A percentile compares a stretch with the other conserved stretches of the same genome.
phyloP scores from a whole-genome alignment of 1,284 basidiomycete species.

The Porogramme epimiltina region DNA sequence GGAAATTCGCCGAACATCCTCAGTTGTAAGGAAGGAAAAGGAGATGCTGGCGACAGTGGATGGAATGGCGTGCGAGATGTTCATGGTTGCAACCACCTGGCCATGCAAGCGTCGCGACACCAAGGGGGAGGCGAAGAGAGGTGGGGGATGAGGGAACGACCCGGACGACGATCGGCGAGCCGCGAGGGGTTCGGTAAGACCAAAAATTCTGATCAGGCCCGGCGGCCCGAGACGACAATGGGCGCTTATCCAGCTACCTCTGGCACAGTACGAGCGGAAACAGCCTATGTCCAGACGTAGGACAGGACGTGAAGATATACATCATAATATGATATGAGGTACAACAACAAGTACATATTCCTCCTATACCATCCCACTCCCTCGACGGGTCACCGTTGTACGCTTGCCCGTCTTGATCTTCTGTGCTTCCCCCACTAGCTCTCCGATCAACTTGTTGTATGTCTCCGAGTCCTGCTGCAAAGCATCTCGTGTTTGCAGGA shows the following conservation, averaged over 20 bases:
- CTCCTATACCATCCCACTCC: slow-evolving; percentile 39
- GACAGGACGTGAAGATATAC: too few relatives aligned
- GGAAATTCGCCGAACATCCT: slow-evolving; percentile 91
- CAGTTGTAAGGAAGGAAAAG: slow-evolving; percentile 93
- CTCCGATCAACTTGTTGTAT: slow-evolving; percentile 80
- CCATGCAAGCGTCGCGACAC: not conserved
- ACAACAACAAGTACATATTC: slow-evolving; percentile 1
- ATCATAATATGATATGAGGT: not conserved
- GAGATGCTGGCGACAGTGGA: slow-evolving; percentile 86
- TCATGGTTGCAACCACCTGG: slow-evolving; percentile 59
- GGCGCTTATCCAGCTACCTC: not conserved
- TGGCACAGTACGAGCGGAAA: too few relatives aligned
- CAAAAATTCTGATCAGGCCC: slow-evolving; percentile 22
- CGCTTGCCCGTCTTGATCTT: slow-evolving; percentile 69
- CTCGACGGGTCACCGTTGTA: slow-evolving; percentile 48
- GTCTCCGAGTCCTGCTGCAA: slow-evolving; percentile 87
- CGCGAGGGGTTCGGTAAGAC: not conserved
- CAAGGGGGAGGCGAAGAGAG: not conserved
- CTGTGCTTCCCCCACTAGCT: slow-evolving; percentile 81
- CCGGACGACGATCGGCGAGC: not conserved
- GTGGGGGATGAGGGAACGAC: not conserved
- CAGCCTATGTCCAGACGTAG: too few relatives aligned
- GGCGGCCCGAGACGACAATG: not conserved
- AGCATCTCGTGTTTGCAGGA: slow-evolving; percentile 82
- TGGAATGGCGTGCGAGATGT: slow-evolving; percentile 88